Conservation (phyloP, 768 basidiomycete species). For the Ephemerocybe angulata region DNA sequence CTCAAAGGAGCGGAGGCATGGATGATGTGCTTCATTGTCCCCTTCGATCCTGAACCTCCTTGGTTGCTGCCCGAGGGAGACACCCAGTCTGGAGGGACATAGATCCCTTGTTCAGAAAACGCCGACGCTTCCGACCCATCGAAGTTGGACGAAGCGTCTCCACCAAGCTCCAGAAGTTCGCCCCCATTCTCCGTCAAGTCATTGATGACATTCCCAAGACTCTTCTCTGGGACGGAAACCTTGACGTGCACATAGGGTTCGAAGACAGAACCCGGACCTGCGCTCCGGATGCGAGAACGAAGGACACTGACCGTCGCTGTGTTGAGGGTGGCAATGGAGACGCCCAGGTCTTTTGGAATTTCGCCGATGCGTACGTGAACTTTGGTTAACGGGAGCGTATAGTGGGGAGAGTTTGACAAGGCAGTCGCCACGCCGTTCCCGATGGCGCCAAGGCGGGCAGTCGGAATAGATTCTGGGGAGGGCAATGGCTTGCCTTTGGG, state of each 20-base stretch:
- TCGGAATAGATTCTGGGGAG: constrained; percentile 46
- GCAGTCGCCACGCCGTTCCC: constrained; percentile 68
- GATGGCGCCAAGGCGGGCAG: constrained; percentile 49
- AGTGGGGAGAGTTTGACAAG: constrained; percentile 76
- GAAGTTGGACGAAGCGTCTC: constrained; percentile 32
- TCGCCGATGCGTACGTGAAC: constrained; percentile 55
- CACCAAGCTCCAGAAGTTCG: constrained; percentile 68
- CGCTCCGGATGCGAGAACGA: constrained; percentile 55
- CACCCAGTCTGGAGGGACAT: constrained; percentile 70
- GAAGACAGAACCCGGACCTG: constrained; percentile 69
- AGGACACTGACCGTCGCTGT: constrained; percentile 63
- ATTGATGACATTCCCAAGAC: constrained; percentile 73
- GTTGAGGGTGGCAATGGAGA: constrained; percentile 50
- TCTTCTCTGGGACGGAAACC: constrained; percentile 61
- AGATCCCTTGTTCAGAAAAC: constrained; percentile 61
- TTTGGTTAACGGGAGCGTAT: constrained; percentile 65
- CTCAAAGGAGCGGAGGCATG: constrained; percentile 75
- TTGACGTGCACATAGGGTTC: constrained; percentile 77
- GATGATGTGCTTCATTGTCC: constrained; percentile 52
- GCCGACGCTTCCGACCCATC: constrained; percentile 38
- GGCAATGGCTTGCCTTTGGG: constrained; percentile 47
- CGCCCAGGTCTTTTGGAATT: constrained; percentile 35
- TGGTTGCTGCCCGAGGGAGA: constrained; percentile 59
- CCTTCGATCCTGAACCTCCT: constrained; percentile 6
- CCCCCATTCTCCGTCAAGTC: constrained; percentile 83